Conservation (phyloP, 305 asterid species). For the Fraxinus floribunda region DNA sequence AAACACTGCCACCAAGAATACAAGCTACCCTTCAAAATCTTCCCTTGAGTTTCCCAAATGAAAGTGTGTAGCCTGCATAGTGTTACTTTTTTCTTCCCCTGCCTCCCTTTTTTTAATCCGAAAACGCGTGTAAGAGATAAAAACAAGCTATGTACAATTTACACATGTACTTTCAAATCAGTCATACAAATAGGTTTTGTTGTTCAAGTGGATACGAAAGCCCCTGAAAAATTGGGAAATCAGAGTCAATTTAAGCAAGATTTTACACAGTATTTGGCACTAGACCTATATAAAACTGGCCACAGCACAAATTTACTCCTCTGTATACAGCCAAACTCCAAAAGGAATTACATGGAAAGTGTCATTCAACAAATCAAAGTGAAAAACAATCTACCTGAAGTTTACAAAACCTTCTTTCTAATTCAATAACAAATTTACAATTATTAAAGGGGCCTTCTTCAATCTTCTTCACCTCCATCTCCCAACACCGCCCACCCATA, state of each 20-base stretch:
- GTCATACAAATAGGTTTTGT: not conserved
- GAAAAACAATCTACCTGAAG: not conserved
- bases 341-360: not conserved
- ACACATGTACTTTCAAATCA: not conserved
- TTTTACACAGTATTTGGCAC: not conserved
- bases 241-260: not conserved
- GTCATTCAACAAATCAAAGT: not conserved
- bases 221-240: not conserved
- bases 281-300: not conserved
- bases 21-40: constrained; percentile 1
- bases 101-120: not conserved
- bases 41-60: not conserved
- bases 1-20: constrained; percentile 11
- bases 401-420: not conserved
- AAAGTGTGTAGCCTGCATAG: not conserved
- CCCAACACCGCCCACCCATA: not conserved
- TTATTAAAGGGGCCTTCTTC: not conserved
- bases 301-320: not conserved
- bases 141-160: not conserved
- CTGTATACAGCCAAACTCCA: not conserved
- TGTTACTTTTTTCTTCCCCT: too few species aligned
- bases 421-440: not conserved
- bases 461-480: not conserved
- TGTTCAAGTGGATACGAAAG: not conserved
- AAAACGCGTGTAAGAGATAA: not conserved